Base-by-base conservation (phyloP, 2,329 filamentous ascomycete genomes). In the Raffaelea arxii region DNA sequence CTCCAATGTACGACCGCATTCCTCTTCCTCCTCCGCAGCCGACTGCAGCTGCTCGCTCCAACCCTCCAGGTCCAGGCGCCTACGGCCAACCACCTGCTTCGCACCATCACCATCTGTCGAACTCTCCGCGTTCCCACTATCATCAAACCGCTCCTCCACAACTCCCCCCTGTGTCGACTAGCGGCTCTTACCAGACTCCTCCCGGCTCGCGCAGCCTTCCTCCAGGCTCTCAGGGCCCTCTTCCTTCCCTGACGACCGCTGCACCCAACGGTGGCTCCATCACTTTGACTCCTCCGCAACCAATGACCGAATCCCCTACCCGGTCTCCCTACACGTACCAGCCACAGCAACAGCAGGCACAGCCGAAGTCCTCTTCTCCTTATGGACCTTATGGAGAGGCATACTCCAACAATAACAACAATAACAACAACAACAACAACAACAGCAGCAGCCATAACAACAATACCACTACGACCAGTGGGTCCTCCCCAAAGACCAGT, bases 401-500 rank as follows among this genome's bases (percentile, higher is more conserved):
- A n/a, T n/a, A n/a, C n/a, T n/a, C n/a, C n/a, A n/a, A n/a, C n/a
- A n/a, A n/a, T 44, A 67, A 43, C 64, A 67, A 18, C 62, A 49
- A 54, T 25, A 27, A 58, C 38, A 55, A 51, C 54, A 63, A 55
- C 53, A 49, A 63, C 53, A 41, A 60, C 55, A 48, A 70, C 66
- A 16, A n/a, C 59, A 66, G 3, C 56, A 68, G 41, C 76, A 68
- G 43, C 75, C 72, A n/a, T 62, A 65, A 11, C 75, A 70, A n/a
- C n/a, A n/a, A n/a, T n/a, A 35, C 74, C 74, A 4, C 69, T 71
- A 1, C 64, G 67, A 41, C 65, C 61, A 51, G 55, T 36, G 24
- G 18, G 16, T 50, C 50, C 16, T 27, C 43, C 3, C 38, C 43
- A 4, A 22, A 18, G 4, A 16, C 22, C 32, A 6, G n/a, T 41